Evolutionary conservation across 495 filamentous ascomycete genomes (phyloP), one percentile per base, ranked within the genome.

Genomic region (Aspergillus nidulans): DNA sequence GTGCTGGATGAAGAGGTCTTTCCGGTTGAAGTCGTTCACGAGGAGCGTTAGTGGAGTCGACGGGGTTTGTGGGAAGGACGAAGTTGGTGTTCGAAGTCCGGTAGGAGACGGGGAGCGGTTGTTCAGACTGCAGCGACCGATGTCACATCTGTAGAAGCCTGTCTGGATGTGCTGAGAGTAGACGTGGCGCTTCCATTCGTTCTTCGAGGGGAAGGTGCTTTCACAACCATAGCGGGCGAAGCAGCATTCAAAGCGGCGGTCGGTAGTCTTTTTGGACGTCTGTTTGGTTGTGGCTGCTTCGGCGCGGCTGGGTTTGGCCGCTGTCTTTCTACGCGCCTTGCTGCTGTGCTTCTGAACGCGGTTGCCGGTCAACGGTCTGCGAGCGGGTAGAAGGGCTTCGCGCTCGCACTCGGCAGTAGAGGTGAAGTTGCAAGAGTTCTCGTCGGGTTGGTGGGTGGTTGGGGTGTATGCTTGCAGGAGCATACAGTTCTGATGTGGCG

Each of bases 181-280:
- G 60, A 95, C 84, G 67, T 97, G 92, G 0, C 92, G 85, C 68
- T 97, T 95, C 92, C 92, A 97, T 67, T 98, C 94, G 62, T 96
- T 96, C 68, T 96, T 96, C 32, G 88, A 91, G 9, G 84, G 85
- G 63, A 98, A 97, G 0, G 84, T 91, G 60, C 88, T 90, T 6
- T 67, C 67, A 66, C 94, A 98, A n/a, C 86, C 88, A 55, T 92
- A 95, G 50, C 82, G 84, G 12, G 82, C 69, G 71, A 96, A 92
- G 54, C 87, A 85, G 73, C 92, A 97, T 44, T 77, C 71, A 67
- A 92, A 96, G 0, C 86, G 84, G 3, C 88, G 84, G 1, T 76
- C 50, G 20, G 58, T 39, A 19, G 53, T 49, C 49, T 64, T 63
- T 28, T 63, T 32, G 9, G 32, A 47, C 4, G 56, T 38, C 18